Evolutionary conservation across 371 early-diverging fungal species (phyloP).

Genomic region (Mortierella sp.): DNA sequence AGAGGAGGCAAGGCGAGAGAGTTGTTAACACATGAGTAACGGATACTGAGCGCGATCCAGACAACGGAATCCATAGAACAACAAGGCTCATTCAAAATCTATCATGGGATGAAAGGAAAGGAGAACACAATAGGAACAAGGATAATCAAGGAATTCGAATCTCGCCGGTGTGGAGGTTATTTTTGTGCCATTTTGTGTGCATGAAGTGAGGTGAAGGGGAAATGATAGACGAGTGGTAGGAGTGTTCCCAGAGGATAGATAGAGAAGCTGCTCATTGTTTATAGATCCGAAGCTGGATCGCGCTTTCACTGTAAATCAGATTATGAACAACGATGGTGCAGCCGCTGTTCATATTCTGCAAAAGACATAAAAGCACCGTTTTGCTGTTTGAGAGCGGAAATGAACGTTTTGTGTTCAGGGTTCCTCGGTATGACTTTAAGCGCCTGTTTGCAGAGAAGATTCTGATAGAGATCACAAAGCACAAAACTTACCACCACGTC

Average conservation of each 20-base stretch:
- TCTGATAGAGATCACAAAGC: constrained; percentile 48
- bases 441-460: constrained; percentile 6
- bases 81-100: constrained; percentile 85
- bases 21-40: background rate
- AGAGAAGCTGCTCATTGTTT: constrained; percentile 18
- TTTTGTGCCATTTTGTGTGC: too few relatives aligned
- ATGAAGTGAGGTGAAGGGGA: background rate
- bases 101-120: background rate
- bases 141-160: background rate
- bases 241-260: constrained; percentile 5
- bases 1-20: background rate
- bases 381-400: background rate
- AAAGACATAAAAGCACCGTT: constrained; percentile 11
- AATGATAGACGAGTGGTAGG: background rate
- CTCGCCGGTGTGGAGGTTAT: background rate
- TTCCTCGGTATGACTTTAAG: background rate
- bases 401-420: background rate
- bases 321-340: constrained; percentile 12
- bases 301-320: constrained; percentile 52
- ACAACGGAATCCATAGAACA: constrained; percentile 97
- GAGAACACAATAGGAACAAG: background rate
- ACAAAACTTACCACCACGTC: constrained; percentile 60
- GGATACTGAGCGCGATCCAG: constrained; percentile 2
- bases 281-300: constrained; percentile 41
- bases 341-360: background rate